Conservation (phyloP, 1,139 yeast genomes). For the Entelexis paramagnoliae region DNA sequence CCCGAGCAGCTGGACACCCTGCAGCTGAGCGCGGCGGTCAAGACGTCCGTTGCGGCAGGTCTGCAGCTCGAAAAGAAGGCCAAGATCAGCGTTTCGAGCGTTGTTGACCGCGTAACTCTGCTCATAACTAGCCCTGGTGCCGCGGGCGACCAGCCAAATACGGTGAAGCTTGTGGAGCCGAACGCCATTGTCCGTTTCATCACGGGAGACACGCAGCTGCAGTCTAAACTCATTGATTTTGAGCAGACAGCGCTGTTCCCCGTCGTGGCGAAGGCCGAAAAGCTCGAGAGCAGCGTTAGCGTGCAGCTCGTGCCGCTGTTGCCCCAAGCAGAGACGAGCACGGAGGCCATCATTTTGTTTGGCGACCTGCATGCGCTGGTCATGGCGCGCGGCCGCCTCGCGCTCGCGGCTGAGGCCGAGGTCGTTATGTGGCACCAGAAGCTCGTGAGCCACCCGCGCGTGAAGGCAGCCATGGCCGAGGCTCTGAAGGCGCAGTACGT, state of each 20-base stretch:
- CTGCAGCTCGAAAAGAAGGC: constrained; percentile 7
- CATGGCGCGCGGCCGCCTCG: constrained; percentile 27
- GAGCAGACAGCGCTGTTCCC: constrained; percentile 27
- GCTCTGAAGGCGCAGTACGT: constrained; percentile 15
- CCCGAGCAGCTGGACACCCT: constrained; percentile 22
- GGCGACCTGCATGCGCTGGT: constrained; percentile 30
- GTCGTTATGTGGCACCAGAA: constrained; percentile 31
- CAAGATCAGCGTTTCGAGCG: constrained; percentile 13
- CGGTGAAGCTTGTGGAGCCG: constrained; percentile 41
- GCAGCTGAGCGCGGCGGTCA: constrained; percentile 22
- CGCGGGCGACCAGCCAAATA: constrained; percentile 18
- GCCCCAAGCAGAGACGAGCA: constrained; percentile 20
- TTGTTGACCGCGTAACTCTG: constrained; percentile 17
- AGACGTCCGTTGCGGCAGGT: constrained; percentile 21
- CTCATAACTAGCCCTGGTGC: constrained; percentile 8
- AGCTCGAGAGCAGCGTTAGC: constrained; percentile 25
- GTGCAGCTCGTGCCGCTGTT: constrained; percentile 17
- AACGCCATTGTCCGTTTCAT: constrained; percentile 74
- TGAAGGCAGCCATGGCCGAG: constrained; percentile 24
- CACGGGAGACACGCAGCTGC: constrained; percentile 28
- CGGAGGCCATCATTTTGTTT: constrained; percentile 28
- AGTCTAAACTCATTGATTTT: constrained; percentile 33
- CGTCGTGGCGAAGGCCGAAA: constrained; percentile 26
- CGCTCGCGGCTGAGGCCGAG: constrained; percentile 28
- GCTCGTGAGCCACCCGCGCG: constrained; percentile 25